Evolutionary conservation across 768 basidiomycete species (phyloP).

Genomic region (Heimioporus sp.): DNA sequence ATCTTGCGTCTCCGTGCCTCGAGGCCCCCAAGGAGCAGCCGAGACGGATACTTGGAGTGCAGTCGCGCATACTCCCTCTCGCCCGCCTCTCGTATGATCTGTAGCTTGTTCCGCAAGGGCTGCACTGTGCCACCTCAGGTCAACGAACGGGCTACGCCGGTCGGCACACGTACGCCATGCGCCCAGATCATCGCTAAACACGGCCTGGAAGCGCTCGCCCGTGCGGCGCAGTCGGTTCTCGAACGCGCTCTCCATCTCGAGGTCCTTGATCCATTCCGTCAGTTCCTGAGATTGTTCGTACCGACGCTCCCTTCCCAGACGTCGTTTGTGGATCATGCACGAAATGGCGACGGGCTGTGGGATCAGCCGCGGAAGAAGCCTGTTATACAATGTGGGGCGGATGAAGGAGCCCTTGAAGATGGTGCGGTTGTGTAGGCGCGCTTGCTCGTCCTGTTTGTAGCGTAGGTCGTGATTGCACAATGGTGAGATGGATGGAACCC

Average conservation of each 20-base stretch:
- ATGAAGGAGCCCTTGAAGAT: constrained; percentile 71
- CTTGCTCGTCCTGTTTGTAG: constrained; percentile 52
- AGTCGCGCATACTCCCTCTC: constrained; percentile 42
- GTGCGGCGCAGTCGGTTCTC: constrained; percentile 29
- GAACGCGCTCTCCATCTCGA: constrained; percentile 38
- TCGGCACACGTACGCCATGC: constrained; percentile 22
- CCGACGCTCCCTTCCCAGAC: constrained; percentile 44
- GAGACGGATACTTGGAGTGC: constrained; percentile 42
- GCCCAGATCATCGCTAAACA: constrained; percentile 19
- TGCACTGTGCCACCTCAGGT: constrained; percentile 27
- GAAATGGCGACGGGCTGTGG: constrained; percentile 76
- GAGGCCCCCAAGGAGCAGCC: constrained; percentile 47
- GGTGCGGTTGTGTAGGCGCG: constrained; percentile 53
- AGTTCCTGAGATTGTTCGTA: constrained; percentile 34
- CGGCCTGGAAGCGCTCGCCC: constrained; percentile 23
- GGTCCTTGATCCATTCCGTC: constrained; percentile 31
- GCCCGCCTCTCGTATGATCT: constrained; percentile 34
- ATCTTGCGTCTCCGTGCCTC: constrained; percentile 60
- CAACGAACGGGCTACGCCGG: not conserved
- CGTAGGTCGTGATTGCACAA: not conserved
- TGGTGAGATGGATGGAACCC: not conserved
- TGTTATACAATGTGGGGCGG: constrained; percentile 61
- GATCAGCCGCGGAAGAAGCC: constrained; percentile 73
- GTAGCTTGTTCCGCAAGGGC: constrained; percentile 34
- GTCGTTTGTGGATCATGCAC: constrained; percentile 61